Evolutionary conservation across 2,329 filamentous ascomycete species (phyloP).

Genomic region (Aspergillus piperis): DNA sequence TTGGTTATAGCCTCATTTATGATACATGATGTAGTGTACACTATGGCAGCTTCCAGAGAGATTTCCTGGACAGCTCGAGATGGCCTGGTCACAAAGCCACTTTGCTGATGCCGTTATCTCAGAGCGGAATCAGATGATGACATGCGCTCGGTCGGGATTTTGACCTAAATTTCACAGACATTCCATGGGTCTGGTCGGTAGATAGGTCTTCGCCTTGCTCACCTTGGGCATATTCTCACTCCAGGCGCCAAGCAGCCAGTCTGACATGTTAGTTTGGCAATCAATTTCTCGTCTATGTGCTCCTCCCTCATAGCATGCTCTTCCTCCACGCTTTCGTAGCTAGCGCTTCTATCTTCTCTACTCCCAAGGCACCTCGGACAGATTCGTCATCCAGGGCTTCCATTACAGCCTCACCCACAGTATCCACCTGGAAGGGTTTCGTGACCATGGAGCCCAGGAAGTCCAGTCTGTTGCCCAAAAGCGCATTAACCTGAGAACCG

Average conservation of each 20-base stretch:
- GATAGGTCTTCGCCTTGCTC: neutral
- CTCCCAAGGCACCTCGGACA: slow-evolving; percentile 74
- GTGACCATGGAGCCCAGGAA: slow-evolving; percentile 80
- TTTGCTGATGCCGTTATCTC: neutral
- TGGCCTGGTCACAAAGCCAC: neutral
- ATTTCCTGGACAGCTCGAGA: neutral
- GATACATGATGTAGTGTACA: slow-evolving; percentile 1
- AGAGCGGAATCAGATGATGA: neutral
- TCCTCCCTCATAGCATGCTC: slow-evolving; percentile 70
- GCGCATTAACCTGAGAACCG: slow-evolving; percentile 72
- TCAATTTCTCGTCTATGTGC: neutral
- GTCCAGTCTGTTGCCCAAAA: slow-evolving; percentile 74
- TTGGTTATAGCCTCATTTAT: neutral
- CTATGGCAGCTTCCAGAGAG: neutral
- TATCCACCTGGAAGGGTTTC: slow-evolving; percentile 84
- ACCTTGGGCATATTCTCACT: neutral
- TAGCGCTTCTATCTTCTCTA: slow-evolving; percentile 76
- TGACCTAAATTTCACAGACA: neutral
- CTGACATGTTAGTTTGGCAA: neutral
- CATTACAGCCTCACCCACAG: slow-evolving; percentile 85
- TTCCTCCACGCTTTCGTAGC: slow-evolving; percentile 84
- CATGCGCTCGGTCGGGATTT: neutral
- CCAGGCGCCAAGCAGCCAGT: neutral
- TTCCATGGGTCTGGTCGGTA: neutral
- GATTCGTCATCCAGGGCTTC: slow-evolving; percentile 77